Conservation (phyloP, 2,329 filamentous ascomycete genomes). For the Aspergillus phoenicis region DNA sequence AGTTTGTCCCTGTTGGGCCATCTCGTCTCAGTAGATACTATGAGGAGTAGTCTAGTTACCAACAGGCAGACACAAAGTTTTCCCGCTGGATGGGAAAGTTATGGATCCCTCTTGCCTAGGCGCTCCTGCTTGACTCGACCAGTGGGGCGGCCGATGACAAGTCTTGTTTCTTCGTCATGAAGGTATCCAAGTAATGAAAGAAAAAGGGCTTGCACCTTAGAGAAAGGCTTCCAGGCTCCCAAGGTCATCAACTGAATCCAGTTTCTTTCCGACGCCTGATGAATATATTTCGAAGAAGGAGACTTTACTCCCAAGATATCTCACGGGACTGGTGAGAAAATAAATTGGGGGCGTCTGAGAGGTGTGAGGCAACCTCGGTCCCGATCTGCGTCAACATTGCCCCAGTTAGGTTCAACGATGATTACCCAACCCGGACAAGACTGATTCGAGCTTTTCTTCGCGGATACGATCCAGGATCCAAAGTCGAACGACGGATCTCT, state of each 20-base stretch:
- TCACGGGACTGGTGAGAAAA: background rate
- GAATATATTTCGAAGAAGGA: background rate
- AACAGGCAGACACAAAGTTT: conserved; percentile 10
- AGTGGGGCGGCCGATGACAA: conserved; percentile 14
- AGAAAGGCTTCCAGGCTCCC: background rate
- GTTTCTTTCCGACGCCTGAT: background rate
- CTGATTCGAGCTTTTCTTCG: background rate
- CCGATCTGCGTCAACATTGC: conserved; percentile 19
- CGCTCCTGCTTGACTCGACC: background rate
- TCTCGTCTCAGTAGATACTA: too few species aligned
- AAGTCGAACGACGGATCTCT: background rate
- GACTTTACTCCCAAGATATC: background rate
- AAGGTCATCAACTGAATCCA: background rate
- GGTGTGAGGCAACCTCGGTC: conserved; percentile 8
- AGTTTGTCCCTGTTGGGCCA: too few species aligned
- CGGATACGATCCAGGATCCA: background rate
- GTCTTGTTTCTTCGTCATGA: conserved; percentile 5
- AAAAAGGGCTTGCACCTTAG: background rate
- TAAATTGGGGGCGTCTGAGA: background rate
- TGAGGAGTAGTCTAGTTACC: background rate
- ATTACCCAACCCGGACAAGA: conserved; percentile 20
- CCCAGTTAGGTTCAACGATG: conserved; percentile 16
- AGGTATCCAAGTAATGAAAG: background rate
- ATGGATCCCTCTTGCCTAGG: conserved; percentile 9
- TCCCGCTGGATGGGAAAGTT: conserved; percentile 5